Evolutionary conservation across 495 filamentous ascomycete genomes (phyloP), one percentile per base, ranked within the genome.

Genomic region (Neurospora sp.): DNA sequence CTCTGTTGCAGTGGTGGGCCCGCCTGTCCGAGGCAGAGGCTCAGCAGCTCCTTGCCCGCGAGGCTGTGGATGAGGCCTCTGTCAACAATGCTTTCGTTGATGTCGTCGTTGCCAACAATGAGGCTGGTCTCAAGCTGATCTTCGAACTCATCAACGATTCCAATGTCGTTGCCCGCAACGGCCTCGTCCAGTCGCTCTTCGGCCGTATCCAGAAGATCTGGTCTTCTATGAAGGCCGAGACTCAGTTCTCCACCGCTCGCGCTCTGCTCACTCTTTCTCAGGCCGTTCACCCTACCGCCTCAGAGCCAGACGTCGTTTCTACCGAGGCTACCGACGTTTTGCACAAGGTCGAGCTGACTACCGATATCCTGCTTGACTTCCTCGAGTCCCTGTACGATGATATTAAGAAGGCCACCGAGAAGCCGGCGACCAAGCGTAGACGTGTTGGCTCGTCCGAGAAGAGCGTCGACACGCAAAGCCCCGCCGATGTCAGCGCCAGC

Each of bases 341-440:
- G 42, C 85, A 89, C 39, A 88, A 83, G 69, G 84, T 95, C 14
- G 84, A 88, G 31, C 84, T 97, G 37, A 85, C 92, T 3, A 92
- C 93, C 1, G 81, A 88, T 22, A 87, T 94, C 35, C 87, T 98
- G 38, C 78, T 88, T 14, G 82, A 86, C 38, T 92, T 94, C 76
- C 76, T 96, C 2, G 86, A 91, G 68, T 88, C 89, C 66, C 85
- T 95, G 38, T 90, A 91, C 31, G 86, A 87, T 35, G 87, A 89
- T 53, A 84, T 88, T 18, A 87, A 90, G 69, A 82, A 92, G 74
- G 88, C 88, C 53, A 83, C 81, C 10, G 87, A 90, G 73, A 83
- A 89, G 61, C 87, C 89, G 18, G 89, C 91, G 5, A 87, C 88
- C 38, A 97, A 97, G 83, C 87, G 92, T 20, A 88, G 92, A 78